Percentiles rank a stretch among this genome's conserved stretches.
Conservation (phyloP, 2,329 filamentous ascomycete species). For the Fusarium verticillioides region DNA sequence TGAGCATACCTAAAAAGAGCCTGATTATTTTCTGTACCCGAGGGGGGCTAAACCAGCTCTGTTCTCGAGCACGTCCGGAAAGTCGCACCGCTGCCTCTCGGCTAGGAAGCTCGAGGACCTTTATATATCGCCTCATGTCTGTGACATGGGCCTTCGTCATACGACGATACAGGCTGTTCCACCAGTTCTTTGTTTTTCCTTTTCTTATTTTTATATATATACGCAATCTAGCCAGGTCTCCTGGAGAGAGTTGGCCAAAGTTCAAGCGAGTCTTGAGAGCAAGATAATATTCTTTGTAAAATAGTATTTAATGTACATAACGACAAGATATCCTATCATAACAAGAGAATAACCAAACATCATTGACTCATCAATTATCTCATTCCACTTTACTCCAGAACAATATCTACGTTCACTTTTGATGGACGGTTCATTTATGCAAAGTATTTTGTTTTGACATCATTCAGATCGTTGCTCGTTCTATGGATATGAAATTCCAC, state of each 20-base stretch:
- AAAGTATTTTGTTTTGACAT: conserved; percentile 18
- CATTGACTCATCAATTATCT: background rate
- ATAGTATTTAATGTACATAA: conserved; percentile 32
- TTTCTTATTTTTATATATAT: conserved; percentile 1
- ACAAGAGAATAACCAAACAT: conserved; percentile 1
- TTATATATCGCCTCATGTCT: conserved; percentile 22
- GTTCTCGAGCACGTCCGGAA: background rate
- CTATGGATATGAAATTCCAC: conserved; percentile 42
- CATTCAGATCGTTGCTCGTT: conserved; percentile 43
- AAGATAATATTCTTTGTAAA: conserved; percentile 37
- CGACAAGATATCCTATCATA: conserved; percentile 1
- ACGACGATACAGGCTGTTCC: conserved; percentile 32
- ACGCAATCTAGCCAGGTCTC: conserved; percentile 2
- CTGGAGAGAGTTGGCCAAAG: conserved; percentile 19
- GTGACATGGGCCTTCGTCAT: conserved; percentile 34
- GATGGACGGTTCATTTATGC: background rate
- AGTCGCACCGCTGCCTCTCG: background rate
- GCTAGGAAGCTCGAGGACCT: background rate
- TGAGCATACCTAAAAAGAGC: background rate
- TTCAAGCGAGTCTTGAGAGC: conserved; percentile 9
- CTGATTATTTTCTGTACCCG: background rate
- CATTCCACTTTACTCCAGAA: background rate
- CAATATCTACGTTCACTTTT: background rate
- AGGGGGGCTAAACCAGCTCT: background rate
- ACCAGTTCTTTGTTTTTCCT: background rate